Percentiles rank a stretch among this genome's conserved stretches.
Conservation (phyloP, 441 rosid species). For the Euphorbia celastroides region DNA sequence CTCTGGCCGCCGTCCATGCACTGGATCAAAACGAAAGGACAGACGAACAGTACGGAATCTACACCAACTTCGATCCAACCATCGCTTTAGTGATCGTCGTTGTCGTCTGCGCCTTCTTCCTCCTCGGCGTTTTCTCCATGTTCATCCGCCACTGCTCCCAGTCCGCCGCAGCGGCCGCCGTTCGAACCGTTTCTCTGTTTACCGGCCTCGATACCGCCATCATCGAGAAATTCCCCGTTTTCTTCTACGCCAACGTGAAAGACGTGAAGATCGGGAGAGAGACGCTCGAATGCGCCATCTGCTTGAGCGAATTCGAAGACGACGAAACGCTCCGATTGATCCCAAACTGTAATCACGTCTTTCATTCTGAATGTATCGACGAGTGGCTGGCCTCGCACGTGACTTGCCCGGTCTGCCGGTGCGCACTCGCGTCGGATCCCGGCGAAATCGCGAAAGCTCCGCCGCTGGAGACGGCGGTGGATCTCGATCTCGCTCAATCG, state of each 20-base stretch:
- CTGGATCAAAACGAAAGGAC: conserved; percentile 15
- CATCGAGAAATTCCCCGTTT: conserved; percentile 56
- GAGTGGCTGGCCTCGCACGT: conserved; percentile 63
- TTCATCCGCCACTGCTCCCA: conserved; percentile 50
- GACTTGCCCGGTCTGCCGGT: conserved; percentile 86
- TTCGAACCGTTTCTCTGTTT: conserved; percentile 22
- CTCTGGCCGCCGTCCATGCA: conserved; percentile 10
- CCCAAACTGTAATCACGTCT: conserved; percentile 84
- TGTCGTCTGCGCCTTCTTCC: conserved; percentile 50
- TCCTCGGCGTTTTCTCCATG: conserved; percentile 57
- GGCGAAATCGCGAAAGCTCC: conserved; percentile 16
- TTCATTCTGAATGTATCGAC: conserved; percentile 70
- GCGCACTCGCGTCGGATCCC: conserved; percentile 40
- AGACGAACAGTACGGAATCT: not conserved
- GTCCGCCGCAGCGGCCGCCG: not conserved
- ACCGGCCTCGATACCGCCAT: conserved; percentile 44
- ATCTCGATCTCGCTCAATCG: not conserved
- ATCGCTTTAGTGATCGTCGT: conserved; percentile 49
- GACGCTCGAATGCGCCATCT: conserved; percentile 73
- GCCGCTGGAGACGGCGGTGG: conserved; percentile 7
- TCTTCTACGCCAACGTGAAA: conserved; percentile 62
- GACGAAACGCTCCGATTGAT: conserved; percentile 72
- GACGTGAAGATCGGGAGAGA: conserved; percentile 53
- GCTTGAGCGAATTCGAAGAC: conserved; percentile 67
- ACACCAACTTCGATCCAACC: conserved; percentile 46